A percentile compares a stretch with the other conserved stretches of the same genome.
Conservation (phyloP, 768 basidiomycete species). For the Boletus subparvulus region DNA sequence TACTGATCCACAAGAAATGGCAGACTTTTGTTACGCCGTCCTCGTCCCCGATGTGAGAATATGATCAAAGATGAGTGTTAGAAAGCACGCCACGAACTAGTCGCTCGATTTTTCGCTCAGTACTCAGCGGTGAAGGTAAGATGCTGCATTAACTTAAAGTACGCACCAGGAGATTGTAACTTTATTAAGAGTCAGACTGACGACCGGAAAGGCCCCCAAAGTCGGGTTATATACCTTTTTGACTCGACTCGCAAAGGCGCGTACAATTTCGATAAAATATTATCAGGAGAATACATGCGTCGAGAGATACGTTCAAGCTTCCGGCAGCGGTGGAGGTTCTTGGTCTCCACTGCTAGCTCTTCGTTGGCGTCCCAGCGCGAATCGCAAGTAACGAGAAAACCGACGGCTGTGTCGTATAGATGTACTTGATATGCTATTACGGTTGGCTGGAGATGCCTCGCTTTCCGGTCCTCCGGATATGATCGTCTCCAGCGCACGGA, state of each 20-base stretch:
- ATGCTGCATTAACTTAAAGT: not conserved
- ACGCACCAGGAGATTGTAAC: not conserved
- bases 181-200: not conserved
- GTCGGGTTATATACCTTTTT: not conserved
- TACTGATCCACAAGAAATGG: not conserved
- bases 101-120: not conserved
- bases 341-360: conserved; percentile 34
- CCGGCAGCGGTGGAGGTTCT: conserved; percentile 18
- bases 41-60: not conserved
- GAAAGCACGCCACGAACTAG: not conserved
- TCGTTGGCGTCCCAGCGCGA: conserved; percentile 50
- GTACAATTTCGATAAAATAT: not conserved
- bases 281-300: not conserved
- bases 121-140: not conserved
- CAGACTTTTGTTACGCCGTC: not conserved
- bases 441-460: conserved; percentile 7
- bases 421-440: conserved; percentile 15
- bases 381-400: conserved; percentile 59
- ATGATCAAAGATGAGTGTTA: not conserved
- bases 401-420: conserved; percentile 40
- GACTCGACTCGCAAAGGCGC: not conserved
- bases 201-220: not conserved
- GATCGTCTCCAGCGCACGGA: conserved; percentile 60
- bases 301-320: conserved; percentile 5
- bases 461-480: conserved; percentile 37